Base-by-base conservation (phyloP, 257 asterid genomes). In the Capsicum chinense region DNA sequence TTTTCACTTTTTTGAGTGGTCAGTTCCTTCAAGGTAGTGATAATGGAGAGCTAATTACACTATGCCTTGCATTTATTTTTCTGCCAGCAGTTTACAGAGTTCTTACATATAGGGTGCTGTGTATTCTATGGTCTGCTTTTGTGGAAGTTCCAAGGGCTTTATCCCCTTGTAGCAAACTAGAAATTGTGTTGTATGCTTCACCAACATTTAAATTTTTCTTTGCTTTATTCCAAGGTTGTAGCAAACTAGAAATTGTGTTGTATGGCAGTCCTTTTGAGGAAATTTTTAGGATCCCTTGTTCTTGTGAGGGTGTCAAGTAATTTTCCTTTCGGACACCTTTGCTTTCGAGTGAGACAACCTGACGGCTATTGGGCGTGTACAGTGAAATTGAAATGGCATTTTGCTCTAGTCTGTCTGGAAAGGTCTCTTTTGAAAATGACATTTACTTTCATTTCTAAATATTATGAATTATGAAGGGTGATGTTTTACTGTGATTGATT, bases 371-470 rank as follows among this genome's bases (percentile, higher is more conserved):
- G 64, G 15, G 64, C 26, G 4, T 16, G 81, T 78, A 54, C 81
- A 54, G 64, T 7, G 26, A 76, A 76, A 78, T 52, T 78, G 50
- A 78, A 78, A 16, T 78, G 64, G 50, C 64, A 78, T 7, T 50
- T 54, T 78, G 47, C 81, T 78, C 3, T 50, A n/a, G 81, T 76
- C 81, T 14, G 48, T 54, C 64, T 76, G 44, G 81, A 54, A 76
- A 54, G 50, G 81, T 21, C 81, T 76, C 57, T 69, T 69, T 74
- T 74, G 62, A 50, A 50, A 74, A 44, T 21, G 60, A 7, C 60
- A 19, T 74, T 74, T 13, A 2, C 81, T 74, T 74, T 12, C 16
- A 50, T 78, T 78, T 78, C 15, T 14, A 26, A 54, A 54, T 35
- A 10, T 39, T 26, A 26, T 26, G 33, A 39, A 39, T 39, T 4